These are phyloP conservation scores for Microascus cirrosus DNA, from an alignment of 2,329 filamentous ascomycete genomes.

Conservation along the genomic window DNA sequence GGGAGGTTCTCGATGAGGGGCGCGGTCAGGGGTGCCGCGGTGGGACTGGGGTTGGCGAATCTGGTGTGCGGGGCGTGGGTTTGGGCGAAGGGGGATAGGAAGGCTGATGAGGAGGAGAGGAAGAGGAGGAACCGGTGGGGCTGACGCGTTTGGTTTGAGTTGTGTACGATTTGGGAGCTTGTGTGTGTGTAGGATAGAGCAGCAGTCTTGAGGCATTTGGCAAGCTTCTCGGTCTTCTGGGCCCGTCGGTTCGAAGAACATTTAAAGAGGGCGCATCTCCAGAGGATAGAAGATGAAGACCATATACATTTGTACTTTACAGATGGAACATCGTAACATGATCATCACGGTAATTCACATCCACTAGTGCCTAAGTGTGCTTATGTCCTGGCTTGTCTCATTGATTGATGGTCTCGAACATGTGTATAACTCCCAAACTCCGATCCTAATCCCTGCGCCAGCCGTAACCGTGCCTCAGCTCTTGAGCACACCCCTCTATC, in stretches of 20 bases:
- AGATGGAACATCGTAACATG: not conserved
- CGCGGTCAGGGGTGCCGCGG: constrained; percentile 35
- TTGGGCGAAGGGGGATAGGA: constrained; percentile 38
- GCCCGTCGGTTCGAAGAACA: not conserved
- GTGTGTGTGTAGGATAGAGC: not conserved
- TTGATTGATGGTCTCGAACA: not conserved
- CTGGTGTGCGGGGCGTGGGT: constrained; percentile 36
- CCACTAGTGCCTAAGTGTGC: not conserved
- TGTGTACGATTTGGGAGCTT: not conserved
- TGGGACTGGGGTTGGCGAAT: constrained; percentile 38
- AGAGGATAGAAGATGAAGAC: not conserved
- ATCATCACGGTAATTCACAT: not conserved
- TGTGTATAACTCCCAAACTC: not conserved
- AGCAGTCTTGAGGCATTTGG: not conserved
- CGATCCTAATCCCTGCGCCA: not conserved
- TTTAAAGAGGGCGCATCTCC: not conserved
- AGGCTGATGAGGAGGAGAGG: constrained; percentile 35
- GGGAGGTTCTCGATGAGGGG: constrained; percentile 35
- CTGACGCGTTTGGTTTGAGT: not conserved
- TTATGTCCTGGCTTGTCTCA: not conserved
- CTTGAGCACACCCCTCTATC: not conserved
- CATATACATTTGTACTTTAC: not conserved
- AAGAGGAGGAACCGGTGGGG: constrained; percentile 40
- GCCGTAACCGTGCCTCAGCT: not conserved
- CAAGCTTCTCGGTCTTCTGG: not conserved